Evolutionary conservation across 2,329 filamentous ascomycete genomes (phyloP).

Genomic region (Fusarium sp.): DNA sequence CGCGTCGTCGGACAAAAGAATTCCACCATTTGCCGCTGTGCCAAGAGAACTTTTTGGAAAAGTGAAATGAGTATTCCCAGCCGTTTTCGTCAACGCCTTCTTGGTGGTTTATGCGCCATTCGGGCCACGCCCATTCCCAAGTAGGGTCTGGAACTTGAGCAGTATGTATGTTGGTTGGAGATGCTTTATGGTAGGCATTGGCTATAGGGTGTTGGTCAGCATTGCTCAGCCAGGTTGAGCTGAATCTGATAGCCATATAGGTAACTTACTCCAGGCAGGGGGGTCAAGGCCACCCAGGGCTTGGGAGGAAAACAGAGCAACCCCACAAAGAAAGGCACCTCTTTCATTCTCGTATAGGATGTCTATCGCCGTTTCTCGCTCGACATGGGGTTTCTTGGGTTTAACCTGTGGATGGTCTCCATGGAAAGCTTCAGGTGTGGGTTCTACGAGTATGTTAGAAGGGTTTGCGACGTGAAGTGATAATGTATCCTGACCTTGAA

Average conservation of each 20-base stretch:
- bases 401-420: slow-evolving; percentile 50
- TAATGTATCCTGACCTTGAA: slow-evolving; percentile 45
- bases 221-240: neutral
- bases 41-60: slow-evolving; percentile 80
- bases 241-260: neutral
- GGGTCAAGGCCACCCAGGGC: slow-evolving; percentile 90
- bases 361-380: slow-evolving; percentile 74
- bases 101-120: slow-evolving; percentile 76
- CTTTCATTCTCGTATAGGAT: slow-evolving; percentile 96
- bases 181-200: slow-evolving; percentile 71
- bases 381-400: slow-evolving; percentile 47
- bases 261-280: slow-evolving; percentile 74
- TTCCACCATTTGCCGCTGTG: slow-evolving; percentile 93
- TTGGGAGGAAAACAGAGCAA: slow-evolving; percentile 87
- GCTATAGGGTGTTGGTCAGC: slow-evolving; percentile 52
- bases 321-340: slow-evolving; percentile 87
- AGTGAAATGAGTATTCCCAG: slow-evolving; percentile 96
- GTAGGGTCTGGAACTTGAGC: slow-evolving; percentile 93
- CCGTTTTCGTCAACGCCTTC: slow-evolving; percentile 84
- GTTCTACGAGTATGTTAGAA: slow-evolving; percentile 42
- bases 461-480: neutral
- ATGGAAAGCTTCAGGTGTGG: slow-evolving; percentile 45
- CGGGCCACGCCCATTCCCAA: slow-evolving; percentile 87
- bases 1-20: slow-evolving; percentile 89
- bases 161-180: slow-evolving; percentile 77